phyloP scores from a whole-genome alignment of 768 basidiomycete genomes.

The Termitomyces titanicus region DNA sequence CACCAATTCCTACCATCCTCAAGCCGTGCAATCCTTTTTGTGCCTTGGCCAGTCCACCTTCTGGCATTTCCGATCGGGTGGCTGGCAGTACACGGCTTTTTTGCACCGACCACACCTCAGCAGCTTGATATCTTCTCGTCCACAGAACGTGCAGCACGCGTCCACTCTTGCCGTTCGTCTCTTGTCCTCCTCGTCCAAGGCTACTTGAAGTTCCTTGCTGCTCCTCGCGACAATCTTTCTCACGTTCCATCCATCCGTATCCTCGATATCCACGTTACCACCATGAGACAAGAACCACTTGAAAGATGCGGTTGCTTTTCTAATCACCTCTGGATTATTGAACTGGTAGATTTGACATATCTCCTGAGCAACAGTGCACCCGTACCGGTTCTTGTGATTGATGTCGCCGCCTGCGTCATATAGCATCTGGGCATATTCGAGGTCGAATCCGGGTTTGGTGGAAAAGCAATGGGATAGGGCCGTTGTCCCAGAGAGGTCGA shows the following conservation, averaged over 20 bases:
- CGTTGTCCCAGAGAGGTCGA: slow-evolving; percentile 37
- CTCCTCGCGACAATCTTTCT: slow-evolving; percentile 17
- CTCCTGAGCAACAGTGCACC: slow-evolving; percentile 36
- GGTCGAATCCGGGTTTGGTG: slow-evolving; percentile 36
- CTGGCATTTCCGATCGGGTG: slow-evolving; percentile 28
- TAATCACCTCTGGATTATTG: slow-evolving; percentile 15
- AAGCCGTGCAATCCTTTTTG: slow-evolving; percentile 29
- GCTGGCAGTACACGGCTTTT: slow-evolving; percentile 29
- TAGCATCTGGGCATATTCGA: slow-evolving; percentile 38
- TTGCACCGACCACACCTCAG: slow-evolving; percentile 32
- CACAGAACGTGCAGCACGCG: slow-evolving; percentile 32
- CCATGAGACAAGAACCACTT: slow-evolving; percentile 39
- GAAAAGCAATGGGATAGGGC: slow-evolving; percentile 38
- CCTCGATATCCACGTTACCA: slow-evolving; percentile 37
- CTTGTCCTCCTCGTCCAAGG: slow-evolving; percentile 28
- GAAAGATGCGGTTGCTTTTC: slow-evolving; percentile 23
- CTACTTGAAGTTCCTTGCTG: slow-evolving; percentile 12
- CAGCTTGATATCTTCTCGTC: slow-evolving; percentile 24
- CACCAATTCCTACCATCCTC: background rate
- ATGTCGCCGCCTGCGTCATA: slow-evolving; percentile 39
- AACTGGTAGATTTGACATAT: slow-evolving; percentile 27
- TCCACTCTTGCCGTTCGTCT: slow-evolving; percentile 23
- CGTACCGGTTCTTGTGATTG: slow-evolving; percentile 36
- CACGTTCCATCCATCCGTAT: slow-evolving; percentile 32
- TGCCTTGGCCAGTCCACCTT: slow-evolving; percentile 37